Percentiles rank a stretch among this genome's conserved stretches.
Conservation (phyloP, 1,139 yeast species). For the Yamadazyma diospyri region DNA sequence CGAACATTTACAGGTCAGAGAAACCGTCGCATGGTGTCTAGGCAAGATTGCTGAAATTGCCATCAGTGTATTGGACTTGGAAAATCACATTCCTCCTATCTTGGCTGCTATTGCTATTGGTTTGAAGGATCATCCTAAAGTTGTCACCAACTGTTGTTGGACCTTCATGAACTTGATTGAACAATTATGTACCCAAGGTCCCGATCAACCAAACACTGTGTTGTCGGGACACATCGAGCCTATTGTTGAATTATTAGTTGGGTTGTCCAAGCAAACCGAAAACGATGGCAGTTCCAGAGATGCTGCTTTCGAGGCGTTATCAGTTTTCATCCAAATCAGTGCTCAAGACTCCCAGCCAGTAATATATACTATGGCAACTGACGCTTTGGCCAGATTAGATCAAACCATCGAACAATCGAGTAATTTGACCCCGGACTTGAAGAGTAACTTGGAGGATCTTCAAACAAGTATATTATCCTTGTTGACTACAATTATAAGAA, state of each 20-base stretch:
- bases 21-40: constrained; percentile 97
- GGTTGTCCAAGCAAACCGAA: constrained; percentile 66
- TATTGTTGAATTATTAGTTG: constrained; percentile 67
- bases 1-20: constrained; percentile 79
- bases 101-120: constrained; percentile 74
- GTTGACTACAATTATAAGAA: constrained; percentile 82
- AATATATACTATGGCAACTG: constrained; percentile 71
- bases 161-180: constrained; percentile 87
- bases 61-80: constrained; percentile 68
- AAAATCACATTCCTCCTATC: constrained; percentile 62
- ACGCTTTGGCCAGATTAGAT: constrained; percentile 69
- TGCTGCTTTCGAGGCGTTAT: constrained; percentile 90
- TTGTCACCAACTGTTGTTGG: constrained; percentile 96
- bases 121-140: constrained; percentile 84
- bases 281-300: constrained; percentile 90
- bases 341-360: constrained; percentile 67
- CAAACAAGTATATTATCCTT: constrained; percentile 86
- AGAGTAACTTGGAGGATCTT: constrained; percentile 77
- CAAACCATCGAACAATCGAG: constrained; percentile 32
- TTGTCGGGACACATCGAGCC: constrained; percentile 72
- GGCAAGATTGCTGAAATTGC: constrained; percentile 93
- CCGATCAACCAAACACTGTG: constrained; percentile 51
- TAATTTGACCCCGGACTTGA: constrained; percentile 61
- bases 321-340: constrained; percentile 74
- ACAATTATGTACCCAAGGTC: constrained; percentile 66